Evolutionary conservation across 225 moss, liverwort and hornwort species (phyloP).

Genomic region (Polytrichum formosum): DNA sequence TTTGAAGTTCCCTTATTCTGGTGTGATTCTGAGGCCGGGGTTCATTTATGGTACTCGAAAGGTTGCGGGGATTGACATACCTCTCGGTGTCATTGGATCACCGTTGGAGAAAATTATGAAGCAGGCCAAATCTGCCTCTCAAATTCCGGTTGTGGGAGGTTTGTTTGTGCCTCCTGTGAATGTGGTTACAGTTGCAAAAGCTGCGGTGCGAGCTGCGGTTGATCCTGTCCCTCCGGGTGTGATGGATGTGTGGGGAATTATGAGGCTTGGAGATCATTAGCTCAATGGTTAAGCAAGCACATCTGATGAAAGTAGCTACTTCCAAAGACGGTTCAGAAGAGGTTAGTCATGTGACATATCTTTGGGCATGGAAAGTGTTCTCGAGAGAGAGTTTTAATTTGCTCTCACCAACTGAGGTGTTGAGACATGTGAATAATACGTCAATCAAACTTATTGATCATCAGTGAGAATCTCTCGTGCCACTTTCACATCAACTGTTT

Average conservation of each 20-base stretch:
- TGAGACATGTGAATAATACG: too few relatives aligned
- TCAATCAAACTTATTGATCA: too few relatives aligned
- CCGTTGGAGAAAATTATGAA: slow-evolving; percentile 47
- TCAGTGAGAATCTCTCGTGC: too few relatives aligned
- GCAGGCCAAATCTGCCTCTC: slow-evolving; percentile 38
- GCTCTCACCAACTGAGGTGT: too few relatives aligned
- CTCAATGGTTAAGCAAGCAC: background rate
- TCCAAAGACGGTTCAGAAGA: too few relatives aligned
- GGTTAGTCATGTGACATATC: too few relatives aligned
- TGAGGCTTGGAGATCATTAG: slow-evolving; percentile 46
- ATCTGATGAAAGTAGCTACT: too few relatives aligned
- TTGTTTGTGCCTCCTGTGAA: slow-evolving; percentile 58
- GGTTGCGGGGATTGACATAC: slow-evolving; percentile 40
- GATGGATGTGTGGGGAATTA: slow-evolving; percentile 55
- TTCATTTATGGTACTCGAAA: slow-evolving; percentile 47
- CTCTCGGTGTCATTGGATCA: slow-evolving; percentile 32
- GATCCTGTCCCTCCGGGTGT: slow-evolving; percentile 52
- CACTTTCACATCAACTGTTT: too few relatives aligned
- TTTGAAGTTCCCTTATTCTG: slow-evolving; percentile 49
- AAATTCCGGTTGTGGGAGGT: slow-evolving; percentile 40
- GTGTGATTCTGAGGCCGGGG: slow-evolving; percentile 51
- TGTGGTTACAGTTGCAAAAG: slow-evolving; percentile 49
- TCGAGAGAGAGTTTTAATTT: too few relatives aligned
- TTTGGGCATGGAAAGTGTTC: too few relatives aligned
- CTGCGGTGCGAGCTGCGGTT: slow-evolving; percentile 44